Base-by-base conservation (phyloP, 139 green algal species). In the Asterochloris erici region DNA sequence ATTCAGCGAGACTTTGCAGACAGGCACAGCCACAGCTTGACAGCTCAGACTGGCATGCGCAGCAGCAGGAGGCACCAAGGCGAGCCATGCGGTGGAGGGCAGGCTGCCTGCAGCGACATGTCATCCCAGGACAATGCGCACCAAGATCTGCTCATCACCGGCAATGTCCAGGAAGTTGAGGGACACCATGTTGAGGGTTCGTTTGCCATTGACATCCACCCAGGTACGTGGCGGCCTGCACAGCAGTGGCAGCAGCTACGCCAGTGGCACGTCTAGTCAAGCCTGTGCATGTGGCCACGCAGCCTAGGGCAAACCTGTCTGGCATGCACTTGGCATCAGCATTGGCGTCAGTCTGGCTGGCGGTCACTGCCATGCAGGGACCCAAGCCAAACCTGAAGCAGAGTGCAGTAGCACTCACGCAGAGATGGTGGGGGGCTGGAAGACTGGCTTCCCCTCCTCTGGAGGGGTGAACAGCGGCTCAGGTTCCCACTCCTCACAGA, bases 141-240 rank as follows among this genome's bases (percentile, higher is more conserved):
- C 89, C 84, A 78, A 19, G 54, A 94, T 87, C 12, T 83, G 28
- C 6, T 68, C 10, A 27, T 91, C 87, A 47, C 88, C 90, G 17
- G 91, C 86, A 11, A 99, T 76, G 24, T 90, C 92, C 15, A 99
- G 86, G 77, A 98, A 99, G 88, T 99, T 94, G n/a, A 85, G 79
- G 1, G 89, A 91, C 0, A 89, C 87, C 61, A 98, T 82, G 88
- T 99, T 96, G 24, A 98, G 85, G 1, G 91, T 88, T 23, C 74
- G 54, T 68, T 87, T 81, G 14, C 91, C 90, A 28, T 92, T 81
- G 14, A 92, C 85, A 14, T 80, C 81, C 14, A 92, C 84, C 21
- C 90, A 26, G 2, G 38, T 63, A 12, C 68, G 73, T 0, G 64
- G 26, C 17, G 79, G 60, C 68, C 83, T 86, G 73, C 74, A 74